Evolutionary conservation across 345 rosid species (phyloP).

Genomic region (Lepidium sativum): DNA sequence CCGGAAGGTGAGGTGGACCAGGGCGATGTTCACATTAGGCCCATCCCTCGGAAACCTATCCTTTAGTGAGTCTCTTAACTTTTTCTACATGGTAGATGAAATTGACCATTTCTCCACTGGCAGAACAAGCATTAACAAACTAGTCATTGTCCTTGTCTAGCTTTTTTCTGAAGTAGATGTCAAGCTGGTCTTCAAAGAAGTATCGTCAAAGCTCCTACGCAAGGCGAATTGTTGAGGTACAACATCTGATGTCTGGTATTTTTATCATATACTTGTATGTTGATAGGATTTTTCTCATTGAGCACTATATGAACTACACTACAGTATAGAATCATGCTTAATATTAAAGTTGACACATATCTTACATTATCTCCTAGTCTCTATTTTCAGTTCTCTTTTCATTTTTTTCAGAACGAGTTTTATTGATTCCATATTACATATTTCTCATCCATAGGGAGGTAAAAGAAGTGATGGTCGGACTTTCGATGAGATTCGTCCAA

Average conservation of each 20-base stretch:
- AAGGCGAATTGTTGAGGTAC: slow-evolving; percentile 93
- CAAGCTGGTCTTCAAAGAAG: slow-evolving; percentile 96
- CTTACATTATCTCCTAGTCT: neutral
- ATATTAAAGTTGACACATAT: neutral
- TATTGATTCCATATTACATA: neutral
- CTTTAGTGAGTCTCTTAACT: slow-evolving; percentile 45
- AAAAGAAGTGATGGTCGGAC: slow-evolving; percentile 95
- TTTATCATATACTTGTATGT: neutral
- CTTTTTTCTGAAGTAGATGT: slow-evolving; percentile 89
- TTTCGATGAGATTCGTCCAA: slow-evolving; percentile 71
- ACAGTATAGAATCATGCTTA: neutral
- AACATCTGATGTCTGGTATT: slow-evolving; percentile 6
- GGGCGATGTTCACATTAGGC: slow-evolving; percentile 97
- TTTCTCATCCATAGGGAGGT: slow-evolving; percentile 56
- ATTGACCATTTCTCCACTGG: neutral
- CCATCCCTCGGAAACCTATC: slow-evolving; percentile 57
- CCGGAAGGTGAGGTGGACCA: slow-evolving; percentile 98
- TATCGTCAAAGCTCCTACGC: slow-evolving; percentile 74
- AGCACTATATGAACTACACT: neutral
- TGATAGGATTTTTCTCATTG: neutral
- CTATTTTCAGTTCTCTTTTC: neutral
- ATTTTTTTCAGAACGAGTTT: neutral
- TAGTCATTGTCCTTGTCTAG: slow-evolving; percentile 33
- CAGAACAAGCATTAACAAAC: neutral
- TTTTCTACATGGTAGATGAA: slow-evolving; percentile 6